Evolutionary conservation across 192 early-diverging fungal genomes (phyloP), one percentile per base, ranked within the genome.

Genomic region (Helicostylum pulchrum): DNA sequence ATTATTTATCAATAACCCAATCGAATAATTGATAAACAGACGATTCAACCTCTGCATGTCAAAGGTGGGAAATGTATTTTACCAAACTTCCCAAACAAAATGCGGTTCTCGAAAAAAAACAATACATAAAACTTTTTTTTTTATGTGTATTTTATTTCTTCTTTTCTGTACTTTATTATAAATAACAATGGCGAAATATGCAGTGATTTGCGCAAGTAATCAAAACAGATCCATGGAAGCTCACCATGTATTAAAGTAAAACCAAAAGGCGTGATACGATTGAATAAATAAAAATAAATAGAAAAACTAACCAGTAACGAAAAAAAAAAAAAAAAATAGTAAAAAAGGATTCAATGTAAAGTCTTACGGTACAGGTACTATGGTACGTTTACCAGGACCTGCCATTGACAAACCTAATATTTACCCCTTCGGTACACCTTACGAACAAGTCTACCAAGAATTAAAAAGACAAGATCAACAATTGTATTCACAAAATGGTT

Each of bases 171-270:
- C 17, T 19, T 48, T 19, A 48, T 19, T 7, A 14, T 15, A 17
- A 12, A 48, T 57, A 43, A 45, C 57, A 49, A 90, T 90, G 89
- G 90, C 87, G 54, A 81, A 82, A 52, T 93, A 92, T 66, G 96
- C 96, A 2, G 93, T 99, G 3, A 91, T 99, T 42, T 99, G 96
- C 65, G 93, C 94, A 23, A 95, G 92, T 64, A 99, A 99, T 69
- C 94, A 94, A 80, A 99, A 99, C 73, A 82, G 96, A 34, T 92
- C 89, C 73, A 99, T 99, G 96, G 96, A 99, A 66, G 95, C 87
- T 0, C 94, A 96, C 61, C 80, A 86, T 74, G 88, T 59, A 26
- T 23, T 59, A 45, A 59, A 59, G 57, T 59, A 59, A 26, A 26
- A 26, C 26, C 26, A 26, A 26, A 26, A 26, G 26, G 26, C 26